Evolutionary conservation across 345 rosid genomes (phyloP).

Genomic region (Rhodamnia argentea): DNA sequence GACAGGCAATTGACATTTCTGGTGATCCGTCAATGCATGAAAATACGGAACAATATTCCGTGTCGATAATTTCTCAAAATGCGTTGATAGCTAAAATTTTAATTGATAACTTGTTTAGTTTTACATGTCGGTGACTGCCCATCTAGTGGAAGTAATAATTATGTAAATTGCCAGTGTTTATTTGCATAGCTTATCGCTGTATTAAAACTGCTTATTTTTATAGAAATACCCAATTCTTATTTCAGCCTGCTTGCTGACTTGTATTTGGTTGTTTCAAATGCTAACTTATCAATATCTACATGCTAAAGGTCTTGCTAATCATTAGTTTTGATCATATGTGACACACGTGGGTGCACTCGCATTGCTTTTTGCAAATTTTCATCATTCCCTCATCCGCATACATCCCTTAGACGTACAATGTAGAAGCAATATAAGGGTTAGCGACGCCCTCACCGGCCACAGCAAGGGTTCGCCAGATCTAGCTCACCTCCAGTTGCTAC

Average conservation of each 20-base stretch:
- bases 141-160: background rate
- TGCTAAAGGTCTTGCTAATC: no score
- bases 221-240: background rate
- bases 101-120: background rate
- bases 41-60: background rate
- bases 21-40: background rate
- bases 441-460: no score
- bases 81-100: background rate
- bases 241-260: background rate
- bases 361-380: background rate
- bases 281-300: no score
- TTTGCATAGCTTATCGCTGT: no score
- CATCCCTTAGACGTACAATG: background rate
- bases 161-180: background rate
- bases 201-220: no score
- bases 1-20: background rate
- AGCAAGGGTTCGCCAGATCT: no score
- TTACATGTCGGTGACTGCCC: background rate
- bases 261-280: no score
- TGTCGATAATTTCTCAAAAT: background rate
- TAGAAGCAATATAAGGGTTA: background rate
- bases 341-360: no score
- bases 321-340: no score
- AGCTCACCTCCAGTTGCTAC: no score
- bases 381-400: background rate